A percentile compares a stretch with the other conserved stretches of the same genome.
phyloP scores from a whole-genome alignment of 1,284 basidiomycete species.

The Cystobasidiaceae sp. region DNA sequence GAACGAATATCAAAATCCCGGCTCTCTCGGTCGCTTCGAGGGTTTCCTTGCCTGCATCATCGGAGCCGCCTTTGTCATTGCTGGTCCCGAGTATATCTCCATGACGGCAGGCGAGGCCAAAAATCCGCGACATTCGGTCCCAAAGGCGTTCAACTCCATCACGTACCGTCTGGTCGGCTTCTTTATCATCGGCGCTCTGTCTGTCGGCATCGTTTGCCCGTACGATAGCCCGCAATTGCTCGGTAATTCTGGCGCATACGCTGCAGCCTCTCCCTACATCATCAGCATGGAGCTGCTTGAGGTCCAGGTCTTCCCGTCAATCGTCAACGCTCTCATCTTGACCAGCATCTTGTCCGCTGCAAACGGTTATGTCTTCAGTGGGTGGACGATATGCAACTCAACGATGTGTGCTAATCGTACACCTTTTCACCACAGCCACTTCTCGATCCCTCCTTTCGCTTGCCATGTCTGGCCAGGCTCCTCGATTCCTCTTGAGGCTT shows the following conservation, averaged over 20 bases:
- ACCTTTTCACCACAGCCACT: neutral
- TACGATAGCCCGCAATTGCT: conserved; percentile 31
- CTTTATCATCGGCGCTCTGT: conserved; percentile 42
- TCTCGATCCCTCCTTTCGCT: conserved; percentile 37
- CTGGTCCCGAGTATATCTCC: conserved; percentile 42
- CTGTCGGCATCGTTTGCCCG: conserved; percentile 41
- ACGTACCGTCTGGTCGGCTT: conserved; percentile 44
- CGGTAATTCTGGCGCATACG: conserved; percentile 15
- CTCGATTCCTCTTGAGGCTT: conserved; percentile 34
- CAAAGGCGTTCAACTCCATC: conserved; percentile 43
- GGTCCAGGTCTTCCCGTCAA: conserved; percentile 33
- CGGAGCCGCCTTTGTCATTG: conserved; percentile 43
- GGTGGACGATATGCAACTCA: too few relatives aligned
- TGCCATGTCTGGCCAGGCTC: conserved; percentile 37
- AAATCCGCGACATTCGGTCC: conserved; percentile 44
- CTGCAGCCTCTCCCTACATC: conserved; percentile 29
- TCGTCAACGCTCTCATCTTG: conserved; percentile 37
- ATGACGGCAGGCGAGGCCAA: conserved; percentile 41
- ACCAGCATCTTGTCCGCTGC: conserved; percentile 34
- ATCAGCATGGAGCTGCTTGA: conserved; percentile 32
- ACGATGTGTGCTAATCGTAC: neutral
- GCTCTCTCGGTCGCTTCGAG: conserved; percentile 36
- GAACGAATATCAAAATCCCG: conserved; percentile 27
- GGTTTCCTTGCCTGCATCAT: conserved; percentile 42
- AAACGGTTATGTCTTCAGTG: conserved; percentile 38